A percentile compares a stretch with the other conserved stretches of the same genome.
These are phyloP conservation scores for Clitopilus passeckerianus DNA, from an alignment of 768 basidiomycete genomes.

Conservation along the genomic window DNA sequence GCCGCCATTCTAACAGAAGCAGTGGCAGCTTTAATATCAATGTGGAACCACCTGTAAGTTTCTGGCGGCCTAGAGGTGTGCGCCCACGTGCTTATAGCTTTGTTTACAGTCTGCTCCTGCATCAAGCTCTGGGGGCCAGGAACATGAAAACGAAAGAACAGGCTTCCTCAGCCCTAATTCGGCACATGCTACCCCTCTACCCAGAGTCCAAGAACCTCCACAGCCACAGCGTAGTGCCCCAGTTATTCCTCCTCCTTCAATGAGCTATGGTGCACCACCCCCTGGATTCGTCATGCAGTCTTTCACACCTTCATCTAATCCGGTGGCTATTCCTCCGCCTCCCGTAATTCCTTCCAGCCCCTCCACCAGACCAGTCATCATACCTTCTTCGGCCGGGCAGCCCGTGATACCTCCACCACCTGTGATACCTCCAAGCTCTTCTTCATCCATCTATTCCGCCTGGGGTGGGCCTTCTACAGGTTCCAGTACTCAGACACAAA, in stretches of 20 bases:
- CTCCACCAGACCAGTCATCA: neutral
- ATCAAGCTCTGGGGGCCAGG: neutral
- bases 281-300: constrained; percentile 1
- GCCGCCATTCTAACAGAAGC: neutral
- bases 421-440: neutral
- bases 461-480: neutral
- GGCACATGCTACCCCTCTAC: neutral
- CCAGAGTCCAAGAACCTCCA: neutral
- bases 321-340: neutral
- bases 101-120: neutral
- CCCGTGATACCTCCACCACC: neutral
- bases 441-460: neutral
- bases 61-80: neutral
- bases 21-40: neutral
- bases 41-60: neutral
- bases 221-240: neutral
- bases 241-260: neutral
- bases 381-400: neutral
- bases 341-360: neutral
- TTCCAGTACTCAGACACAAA: neutral
- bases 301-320: neutral
- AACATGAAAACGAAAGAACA: neutral
- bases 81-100: neutral
- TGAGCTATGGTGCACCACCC: neutral
- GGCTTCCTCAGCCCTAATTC: neutral